A percentile compares a stretch with the other conserved stretches of the same genome.
Evolutionary conservation across 1,284 basidiomycete species (phyloP).

Genomic region (Sporisorium exsertum): DNA sequence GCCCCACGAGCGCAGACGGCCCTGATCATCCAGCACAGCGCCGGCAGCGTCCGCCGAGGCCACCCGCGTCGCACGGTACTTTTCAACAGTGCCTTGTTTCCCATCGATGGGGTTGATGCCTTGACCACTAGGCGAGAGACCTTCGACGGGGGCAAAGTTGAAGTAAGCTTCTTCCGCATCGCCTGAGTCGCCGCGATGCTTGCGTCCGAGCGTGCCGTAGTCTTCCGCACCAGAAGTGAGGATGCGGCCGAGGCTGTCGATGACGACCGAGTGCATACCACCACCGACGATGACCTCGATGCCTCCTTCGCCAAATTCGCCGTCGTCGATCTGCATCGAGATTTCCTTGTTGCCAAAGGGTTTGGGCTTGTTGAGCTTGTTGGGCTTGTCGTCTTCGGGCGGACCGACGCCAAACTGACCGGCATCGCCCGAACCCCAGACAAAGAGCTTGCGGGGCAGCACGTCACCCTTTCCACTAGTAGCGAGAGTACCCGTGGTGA

Average conservation of each 20-base stretch:
- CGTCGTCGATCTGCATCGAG: conserved; percentile 57
- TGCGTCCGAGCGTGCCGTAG: conserved; percentile 83
- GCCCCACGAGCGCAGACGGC: conserved; percentile 77
- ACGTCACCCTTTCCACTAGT: conserved; percentile 37
- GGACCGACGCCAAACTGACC: conserved; percentile 67
- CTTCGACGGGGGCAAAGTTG: conserved; percentile 79
- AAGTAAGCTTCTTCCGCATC: conserved; percentile 84
- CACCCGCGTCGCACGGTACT: conserved; percentile 83
- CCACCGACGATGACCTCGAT: conserved; percentile 62
- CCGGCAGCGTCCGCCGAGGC: conserved; percentile 87
- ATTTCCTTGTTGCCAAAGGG: conserved; percentile 60
- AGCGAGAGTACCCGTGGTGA: conserved; percentile 18
- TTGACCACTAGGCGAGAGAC: conserved; percentile 70
- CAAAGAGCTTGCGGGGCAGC: conserved; percentile 64
- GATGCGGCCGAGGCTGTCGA: conserved; percentile 62
- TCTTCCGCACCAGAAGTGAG: conserved; percentile 88
- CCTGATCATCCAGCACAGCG: conserved; percentile 81
- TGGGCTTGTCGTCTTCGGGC: conserved; percentile 64
- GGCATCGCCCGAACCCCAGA: conserved; percentile 67
- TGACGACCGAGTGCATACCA: conserved; percentile 67
- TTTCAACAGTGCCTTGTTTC: conserved; percentile 77
- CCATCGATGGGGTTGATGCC: conserved; percentile 72
- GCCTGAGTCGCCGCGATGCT: conserved; percentile 75
- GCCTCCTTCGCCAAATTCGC: conserved; percentile 58
- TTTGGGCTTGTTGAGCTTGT: conserved; percentile 64